A percentile compares a stretch with the other conserved stretches of the same genome.
Evolutionary conservation across 306 rosid species (phyloP).

Genomic region (Argentina anserina): DNA sequence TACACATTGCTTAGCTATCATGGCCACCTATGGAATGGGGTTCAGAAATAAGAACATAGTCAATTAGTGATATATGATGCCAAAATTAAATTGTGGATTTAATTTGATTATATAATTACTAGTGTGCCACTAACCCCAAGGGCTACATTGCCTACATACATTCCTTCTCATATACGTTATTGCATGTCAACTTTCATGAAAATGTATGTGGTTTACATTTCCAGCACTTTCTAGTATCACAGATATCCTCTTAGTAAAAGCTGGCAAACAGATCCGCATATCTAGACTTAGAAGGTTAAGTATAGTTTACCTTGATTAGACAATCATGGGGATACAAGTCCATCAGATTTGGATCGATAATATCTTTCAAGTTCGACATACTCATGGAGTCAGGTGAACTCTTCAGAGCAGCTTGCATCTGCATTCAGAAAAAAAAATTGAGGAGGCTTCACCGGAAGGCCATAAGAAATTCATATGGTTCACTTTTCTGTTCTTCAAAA

Average conservation of each 20-base stretch:
- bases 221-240: not conserved
- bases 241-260: not conserved
- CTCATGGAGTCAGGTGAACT: conserved; percentile 70
- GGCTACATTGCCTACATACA: not conserved
- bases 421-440: conserved; percentile 36
- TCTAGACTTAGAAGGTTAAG: conserved; percentile 12
- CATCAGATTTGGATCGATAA: conserved; percentile 86
- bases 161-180: not conserved
- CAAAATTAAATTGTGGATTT: not conserved
- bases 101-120: not conserved
- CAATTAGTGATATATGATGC: not conserved
- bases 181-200: not conserved
- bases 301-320: conserved; percentile 67
- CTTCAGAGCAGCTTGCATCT: conserved; percentile 86
- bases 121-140: not conserved
- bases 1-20: conserved; percentile 89
- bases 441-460: not conserved
- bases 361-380: conserved; percentile 75
- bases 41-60: conserved; percentile 2
- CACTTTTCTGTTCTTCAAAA: not conserved
- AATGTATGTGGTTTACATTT: not conserved
- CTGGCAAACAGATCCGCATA: not conserved
- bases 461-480: not conserved
- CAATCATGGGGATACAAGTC: conserved; percentile 96
- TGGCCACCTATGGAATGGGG: conserved; percentile 53